Percentiles rank a stretch among this genome's conserved stretches.
Conservation (phyloP, 164 flowering plant species). For the Magnolia sinica region DNA sequence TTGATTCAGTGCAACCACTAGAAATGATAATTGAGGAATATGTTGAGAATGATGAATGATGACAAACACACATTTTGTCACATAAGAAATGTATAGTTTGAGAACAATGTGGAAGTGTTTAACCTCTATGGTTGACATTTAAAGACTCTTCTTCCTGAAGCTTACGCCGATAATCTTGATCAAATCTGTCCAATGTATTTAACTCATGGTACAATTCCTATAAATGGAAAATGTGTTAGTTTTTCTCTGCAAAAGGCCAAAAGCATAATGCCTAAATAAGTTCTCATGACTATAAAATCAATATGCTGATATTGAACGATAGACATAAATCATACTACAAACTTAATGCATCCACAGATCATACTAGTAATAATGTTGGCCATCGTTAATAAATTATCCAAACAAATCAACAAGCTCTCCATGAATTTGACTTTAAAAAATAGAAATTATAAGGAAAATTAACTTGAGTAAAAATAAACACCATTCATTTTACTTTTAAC, state of each 20-base stretch:
- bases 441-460: too few species aligned
- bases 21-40: neutral
- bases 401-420: neutral
- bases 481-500: too few species aligned
- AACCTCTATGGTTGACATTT: slow-evolving; percentile 59
- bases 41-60: neutral
- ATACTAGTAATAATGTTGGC: neutral
- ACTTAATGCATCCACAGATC: neutral
- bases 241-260: neutral
- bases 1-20: neutral
- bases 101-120: neutral
- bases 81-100: neutral
- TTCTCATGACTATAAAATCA: neutral
- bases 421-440: neutral
- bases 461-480: neutral
- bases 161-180: slow-evolving; percentile 79
- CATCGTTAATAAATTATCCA: neutral
- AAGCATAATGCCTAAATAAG: neutral
- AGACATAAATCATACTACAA: neutral
- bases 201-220: slow-evolving; percentile 90
- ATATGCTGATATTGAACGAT: neutral
- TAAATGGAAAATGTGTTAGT: neutral
- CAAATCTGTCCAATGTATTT: slow-evolving; percentile 88
- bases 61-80: neutral
- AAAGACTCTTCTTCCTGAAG: slow-evolving; percentile 75